Evolutionary conservation across 345 rosid species (phyloP).

Genomic region (Murraya paniculata): DNA sequence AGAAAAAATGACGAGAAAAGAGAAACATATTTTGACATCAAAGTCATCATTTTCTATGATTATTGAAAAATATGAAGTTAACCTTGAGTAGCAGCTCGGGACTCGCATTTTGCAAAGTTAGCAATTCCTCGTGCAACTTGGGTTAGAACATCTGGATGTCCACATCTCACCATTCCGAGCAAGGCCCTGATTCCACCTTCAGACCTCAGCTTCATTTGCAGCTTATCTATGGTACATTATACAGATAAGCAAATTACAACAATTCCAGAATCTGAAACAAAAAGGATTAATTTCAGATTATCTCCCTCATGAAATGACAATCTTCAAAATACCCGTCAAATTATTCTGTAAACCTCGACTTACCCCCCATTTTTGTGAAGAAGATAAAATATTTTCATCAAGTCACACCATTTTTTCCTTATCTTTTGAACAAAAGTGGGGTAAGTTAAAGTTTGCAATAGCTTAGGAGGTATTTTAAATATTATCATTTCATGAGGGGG

Average conservation of each 20-base stretch:
- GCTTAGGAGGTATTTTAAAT: too few species aligned
- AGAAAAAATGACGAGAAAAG: background rate
- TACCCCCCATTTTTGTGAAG: too few species aligned
- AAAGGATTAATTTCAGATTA: too few species aligned
- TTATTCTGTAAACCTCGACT: too few species aligned
- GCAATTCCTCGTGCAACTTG: slow-evolving; percentile 99
- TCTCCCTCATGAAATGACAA: too few species aligned
- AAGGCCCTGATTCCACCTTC: slow-evolving; percentile 97
- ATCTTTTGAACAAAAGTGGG: too few species aligned
- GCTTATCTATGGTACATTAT: slow-evolving; percentile 57
- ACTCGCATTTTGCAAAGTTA: slow-evolving; percentile 98
- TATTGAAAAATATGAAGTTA: slow-evolving; percentile 2
- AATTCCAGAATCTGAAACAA: background rate
- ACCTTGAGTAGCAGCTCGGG: slow-evolving; percentile 87
- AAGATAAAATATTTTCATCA: too few species aligned
- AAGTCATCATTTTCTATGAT: background rate
- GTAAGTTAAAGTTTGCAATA: too few species aligned
- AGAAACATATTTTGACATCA: background rate
- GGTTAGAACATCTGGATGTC: slow-evolving; percentile 94
- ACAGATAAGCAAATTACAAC: background rate
- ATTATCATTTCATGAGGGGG: too few species aligned
- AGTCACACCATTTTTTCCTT: too few species aligned
- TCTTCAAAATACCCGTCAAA: too few species aligned
- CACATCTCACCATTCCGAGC: slow-evolving; percentile 92
- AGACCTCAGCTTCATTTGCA: slow-evolving; percentile 74